These are phyloP conservation scores for Cercospora zeae-maydis DNA, from an alignment of 2,329 filamentous ascomycete genomes.

Conservation along the genomic window DNA sequence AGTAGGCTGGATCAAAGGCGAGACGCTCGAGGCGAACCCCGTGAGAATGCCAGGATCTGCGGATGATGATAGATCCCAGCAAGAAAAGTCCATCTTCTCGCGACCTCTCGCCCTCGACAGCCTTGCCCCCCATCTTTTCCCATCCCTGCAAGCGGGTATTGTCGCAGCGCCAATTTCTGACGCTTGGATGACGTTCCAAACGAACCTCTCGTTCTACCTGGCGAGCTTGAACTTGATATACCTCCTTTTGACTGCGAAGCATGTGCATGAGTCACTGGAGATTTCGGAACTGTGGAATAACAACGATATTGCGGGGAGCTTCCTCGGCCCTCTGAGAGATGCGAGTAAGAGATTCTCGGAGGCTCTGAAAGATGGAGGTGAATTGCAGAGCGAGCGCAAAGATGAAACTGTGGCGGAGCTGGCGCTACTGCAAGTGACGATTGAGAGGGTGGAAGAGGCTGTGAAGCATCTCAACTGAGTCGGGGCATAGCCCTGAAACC, in stretches of 20 bases:
- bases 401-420: slow-evolving; percentile 37
- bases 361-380: slow-evolving; percentile 37
- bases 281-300: slow-evolving; percentile 44
- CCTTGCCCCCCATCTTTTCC: slow-evolving; percentile 53
- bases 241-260: slow-evolving; percentile 50
- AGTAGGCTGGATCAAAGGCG: slow-evolving; percentile 59
- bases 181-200: slow-evolving; percentile 47
- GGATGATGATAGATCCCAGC: neutral
- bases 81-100: slow-evolving; percentile 42
- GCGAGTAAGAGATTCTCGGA: slow-evolving; percentile 38
- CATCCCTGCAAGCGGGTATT: slow-evolving; percentile 45
- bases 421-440: slow-evolving; percentile 32
- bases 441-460: slow-evolving; percentile 33
- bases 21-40: slow-evolving; percentile 50
- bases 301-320: slow-evolving; percentile 42
- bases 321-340: slow-evolving; percentile 43
- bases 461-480: slow-evolving; percentile 30
- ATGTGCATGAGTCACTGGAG: slow-evolving; percentile 47
- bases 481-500: neutral
- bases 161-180: slow-evolving; percentile 39
- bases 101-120: slow-evolving; percentile 47
- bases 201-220: slow-evolving; percentile 54
- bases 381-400: slow-evolving; percentile 38
- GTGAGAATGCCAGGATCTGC: slow-evolving; percentile 20
- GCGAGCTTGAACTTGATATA: slow-evolving; percentile 59